These are phyloP conservation scores for Leccinum fibrillosum DNA, from an alignment of 768 basidiomycete species.

Conservation along the genomic window DNA sequence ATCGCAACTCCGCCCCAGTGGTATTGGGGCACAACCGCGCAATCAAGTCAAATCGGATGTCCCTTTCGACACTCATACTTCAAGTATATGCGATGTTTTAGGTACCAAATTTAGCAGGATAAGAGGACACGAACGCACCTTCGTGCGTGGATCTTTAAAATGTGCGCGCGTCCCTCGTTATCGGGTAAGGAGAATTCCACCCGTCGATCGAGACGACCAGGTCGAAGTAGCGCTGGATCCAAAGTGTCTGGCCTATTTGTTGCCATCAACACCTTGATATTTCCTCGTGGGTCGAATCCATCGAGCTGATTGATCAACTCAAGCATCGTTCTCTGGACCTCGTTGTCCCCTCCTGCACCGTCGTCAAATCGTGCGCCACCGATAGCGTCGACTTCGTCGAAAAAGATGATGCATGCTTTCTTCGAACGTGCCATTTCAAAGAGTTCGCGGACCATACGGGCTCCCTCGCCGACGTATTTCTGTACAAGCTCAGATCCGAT, in stretches of 20 bases:
- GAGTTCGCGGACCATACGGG: slow-evolving; percentile 96
- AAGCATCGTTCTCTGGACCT: slow-evolving; percentile 98
- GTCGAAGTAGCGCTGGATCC: slow-evolving; percentile 93
- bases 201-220: slow-evolving; percentile 94
- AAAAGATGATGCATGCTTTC: slow-evolving; percentile 99
- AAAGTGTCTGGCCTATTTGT: slow-evolving; percentile 99
- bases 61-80: slow-evolving; percentile 96
- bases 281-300: slow-evolving; percentile 98
- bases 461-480: slow-evolving; percentile 99
- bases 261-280: slow-evolving; percentile 99
- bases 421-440: slow-evolving; percentile 99
- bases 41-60: slow-evolving; percentile 97
- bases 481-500: slow-evolving; percentile 99
- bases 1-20: slow-evolving; percentile 96
- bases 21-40: slow-evolving; percentile 97
- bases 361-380: slow-evolving; percentile 98
- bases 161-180: slow-evolving; percentile 94
- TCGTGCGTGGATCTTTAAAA: slow-evolving; percentile 93
- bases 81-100: not conserved
- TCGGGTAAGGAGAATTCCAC: slow-evolving; percentile 96
- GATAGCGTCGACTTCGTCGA: slow-evolving; percentile 98
- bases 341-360: slow-evolving; percentile 98
- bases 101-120: not conserved
- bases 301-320: slow-evolving; percentile 98
- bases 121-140: slow-evolving; percentile 49